A percentile compares a stretch with the other conserved stretches of the same genome.
These are phyloP conservation scores for Apophysomyces ossiformis DNA, from an alignment of 371 early-diverging fungal species.

Conservation along the genomic window DNA sequence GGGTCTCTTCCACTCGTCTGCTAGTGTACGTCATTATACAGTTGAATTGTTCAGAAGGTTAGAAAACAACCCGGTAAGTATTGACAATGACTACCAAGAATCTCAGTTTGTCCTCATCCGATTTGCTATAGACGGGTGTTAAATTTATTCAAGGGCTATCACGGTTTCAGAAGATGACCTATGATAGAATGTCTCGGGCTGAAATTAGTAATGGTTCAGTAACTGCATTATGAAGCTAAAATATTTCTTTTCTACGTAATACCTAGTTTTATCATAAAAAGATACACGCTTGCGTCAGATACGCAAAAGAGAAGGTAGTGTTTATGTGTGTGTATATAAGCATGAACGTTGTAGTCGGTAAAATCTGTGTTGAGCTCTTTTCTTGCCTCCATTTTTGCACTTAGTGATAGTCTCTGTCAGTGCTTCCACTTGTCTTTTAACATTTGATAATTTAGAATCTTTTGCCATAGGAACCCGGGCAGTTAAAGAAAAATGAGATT, in stretches of 20 bases:
- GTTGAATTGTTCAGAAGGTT: slow-evolving; percentile 71
- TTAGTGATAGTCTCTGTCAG: too few species aligned
- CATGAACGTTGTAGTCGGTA: too few species aligned
- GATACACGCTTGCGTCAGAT: too few species aligned
- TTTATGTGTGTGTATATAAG: too few species aligned
- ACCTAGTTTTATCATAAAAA: not conserved
- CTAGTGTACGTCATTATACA: slow-evolving; percentile 62
- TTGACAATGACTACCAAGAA: not conserved
- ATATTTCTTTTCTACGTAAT: not conserved
- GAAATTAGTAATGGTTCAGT: not conserved
- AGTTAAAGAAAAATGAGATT: too few species aligned
- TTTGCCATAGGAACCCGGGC: too few species aligned
- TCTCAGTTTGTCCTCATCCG: not conserved
- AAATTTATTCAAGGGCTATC: slow-evolving; percentile 48
- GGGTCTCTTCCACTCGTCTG: slow-evolving; percentile 81
- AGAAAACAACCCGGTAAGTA: slow-evolving; percentile 65
- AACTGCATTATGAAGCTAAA: not conserved
- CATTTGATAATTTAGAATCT: too few species aligned
- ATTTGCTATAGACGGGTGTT: slow-evolving; percentile 31
- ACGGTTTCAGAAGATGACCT: slow-evolving; percentile 49
- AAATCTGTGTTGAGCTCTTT: too few species aligned
- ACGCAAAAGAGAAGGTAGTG: too few species aligned
- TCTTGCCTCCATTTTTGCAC: too few species aligned
- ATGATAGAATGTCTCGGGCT: slow-evolving; percentile 36
- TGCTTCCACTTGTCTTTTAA: too few species aligned